Conservation (phyloP, 2,329 filamentous ascomycete species). For the Chrysosphaeria jannelii region DNA sequence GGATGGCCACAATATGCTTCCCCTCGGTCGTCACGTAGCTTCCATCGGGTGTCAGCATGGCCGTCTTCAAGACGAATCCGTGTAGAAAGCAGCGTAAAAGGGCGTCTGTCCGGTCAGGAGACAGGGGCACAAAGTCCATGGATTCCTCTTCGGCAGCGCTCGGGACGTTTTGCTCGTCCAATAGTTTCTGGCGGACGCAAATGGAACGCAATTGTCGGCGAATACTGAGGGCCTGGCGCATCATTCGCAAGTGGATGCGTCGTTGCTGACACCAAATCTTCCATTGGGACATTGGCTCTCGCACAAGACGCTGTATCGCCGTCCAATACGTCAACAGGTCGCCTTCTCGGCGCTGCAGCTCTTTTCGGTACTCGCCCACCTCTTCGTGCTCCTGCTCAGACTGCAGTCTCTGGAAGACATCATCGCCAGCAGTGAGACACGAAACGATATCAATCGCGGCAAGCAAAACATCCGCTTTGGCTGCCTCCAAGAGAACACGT, state of each 20-base stretch:
- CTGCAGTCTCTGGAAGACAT: constrained; percentile 28
- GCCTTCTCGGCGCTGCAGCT: constrained; percentile 28
- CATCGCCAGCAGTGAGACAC: constrained; percentile 29
- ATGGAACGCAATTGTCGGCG: constrained; percentile 27
- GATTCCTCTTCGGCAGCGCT: constrained; percentile 8
- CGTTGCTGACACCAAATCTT: constrained; percentile 25
- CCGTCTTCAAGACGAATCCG: constrained; percentile 29
- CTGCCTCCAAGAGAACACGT: constrained; percentile 55
- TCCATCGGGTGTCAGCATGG: constrained; percentile 25
- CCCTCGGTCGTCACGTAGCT: constrained; percentile 29
- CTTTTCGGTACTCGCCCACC: constrained; percentile 20
- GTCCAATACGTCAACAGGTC: constrained; percentile 34
- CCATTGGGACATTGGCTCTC: constrained; percentile 20
- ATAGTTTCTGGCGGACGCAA: constrained; percentile 20
- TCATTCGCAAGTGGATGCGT: constrained; percentile 25
- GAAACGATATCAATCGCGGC: constrained; percentile 66
- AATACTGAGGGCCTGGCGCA: constrained; percentile 30
- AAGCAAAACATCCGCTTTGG: constrained; percentile 39
- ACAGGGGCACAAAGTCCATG: constrained; percentile 22
- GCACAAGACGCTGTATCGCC: constrained; percentile 28
- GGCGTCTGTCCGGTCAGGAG: constrained; percentile 20
- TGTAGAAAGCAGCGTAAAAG: constrained; percentile 30
- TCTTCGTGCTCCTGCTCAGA: constrained; percentile 11
- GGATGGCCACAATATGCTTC: constrained; percentile 28
- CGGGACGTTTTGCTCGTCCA: constrained; percentile 9